Base-by-base conservation (phyloP, 495 filamentous ascomycete species). In the Saxophila tyrrhenica region DNA sequence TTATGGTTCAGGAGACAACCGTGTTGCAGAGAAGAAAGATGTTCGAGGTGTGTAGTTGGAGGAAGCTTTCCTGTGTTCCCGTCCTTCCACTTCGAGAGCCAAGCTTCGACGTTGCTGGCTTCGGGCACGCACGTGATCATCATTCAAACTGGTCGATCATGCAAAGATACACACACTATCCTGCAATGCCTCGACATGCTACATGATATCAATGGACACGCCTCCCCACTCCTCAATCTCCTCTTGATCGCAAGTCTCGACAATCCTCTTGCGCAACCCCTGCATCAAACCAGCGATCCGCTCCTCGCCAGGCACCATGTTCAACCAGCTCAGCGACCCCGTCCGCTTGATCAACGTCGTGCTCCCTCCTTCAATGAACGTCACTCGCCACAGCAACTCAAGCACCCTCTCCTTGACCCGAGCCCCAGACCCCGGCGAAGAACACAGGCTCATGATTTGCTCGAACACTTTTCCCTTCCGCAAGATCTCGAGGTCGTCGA, bases 301-400 rank as follows among this genome's bases (percentile, higher is more conserved):
- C 50, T 68, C 62, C 0, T 66, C 68, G 10, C 77, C 63, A 64
- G 10, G 5, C 7, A 81, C 77, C 55, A 75, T 75, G 50, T 84
- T 73, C 25, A 94, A 75, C 89, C 91, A 98, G 52, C 78, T 83
- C 48, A 92, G 65, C 15, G 87, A 69, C n/a, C 86, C 90, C 21
- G 84, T 82, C 58, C 92, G 74, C 13, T 91, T 95, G 25, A 89
- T 84, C 39, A 95, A 70, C 13, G 88, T 95, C 21, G 84, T 86
- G 64, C 87, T 89, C 0, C 89, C 92, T 2, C 80, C 83, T 45
- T 83, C 80, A 20, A 94, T 82, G 21, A 76, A 75, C 0, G 81
- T 84, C 8, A 81, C 79, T 23, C 85, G 79, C 62, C 86, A 89
- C 5, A 95, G 50, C 15, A 95, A 69, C 45, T 82, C 74, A 16